phyloP scores from a whole-genome alignment of 2,329 filamentous ascomycete genomes.

The Penicillium griseofulvum region DNA sequence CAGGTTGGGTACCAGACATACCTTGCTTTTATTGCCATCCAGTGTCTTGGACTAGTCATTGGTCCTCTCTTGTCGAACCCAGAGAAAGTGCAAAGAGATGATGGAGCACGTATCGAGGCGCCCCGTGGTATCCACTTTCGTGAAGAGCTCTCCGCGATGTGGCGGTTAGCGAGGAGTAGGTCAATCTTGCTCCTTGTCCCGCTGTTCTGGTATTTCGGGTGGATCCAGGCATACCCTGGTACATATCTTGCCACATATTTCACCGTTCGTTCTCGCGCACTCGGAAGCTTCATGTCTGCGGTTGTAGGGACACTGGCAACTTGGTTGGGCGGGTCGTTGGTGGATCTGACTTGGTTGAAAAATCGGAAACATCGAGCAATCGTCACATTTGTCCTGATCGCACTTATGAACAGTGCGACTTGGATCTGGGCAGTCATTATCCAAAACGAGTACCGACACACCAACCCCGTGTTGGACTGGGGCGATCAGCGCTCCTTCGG shows the following conservation, averaged over 20 bases:
- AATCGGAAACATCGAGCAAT: conserved; percentile 43
- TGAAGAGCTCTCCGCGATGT: conserved; percentile 38
- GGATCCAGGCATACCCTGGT: conserved; percentile 43
- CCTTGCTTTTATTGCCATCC: conserved; percentile 49
- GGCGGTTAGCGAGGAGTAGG: conserved; percentile 32
- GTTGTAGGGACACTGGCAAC: conserved; percentile 42
- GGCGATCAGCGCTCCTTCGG: conserved; percentile 40
- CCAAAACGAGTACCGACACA: conserved; percentile 48
- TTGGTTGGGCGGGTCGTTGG: conserved; percentile 37
- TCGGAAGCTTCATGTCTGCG: conserved; percentile 40
- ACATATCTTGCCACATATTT: conserved; percentile 47
- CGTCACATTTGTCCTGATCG: conserved; percentile 42
- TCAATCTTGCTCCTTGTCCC: conserved; percentile 40
- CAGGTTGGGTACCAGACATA: conserved; percentile 37
- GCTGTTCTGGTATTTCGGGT: conserved; percentile 34
- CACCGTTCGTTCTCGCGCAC: conserved; percentile 42
- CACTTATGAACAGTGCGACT: conserved; percentile 43
- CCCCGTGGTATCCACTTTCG: conserved; percentile 22
- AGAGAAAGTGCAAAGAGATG: conserved; percentile 45
- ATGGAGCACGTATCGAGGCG: conserved; percentile 40
- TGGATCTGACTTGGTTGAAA: conserved; percentile 42
- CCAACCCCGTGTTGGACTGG: conserved; percentile 47
- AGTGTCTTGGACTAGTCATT: conserved; percentile 46
- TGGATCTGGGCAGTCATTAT: conserved; percentile 51
- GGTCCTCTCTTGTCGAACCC: conserved; percentile 47